phyloP scores from a whole-genome alignment of 1,139 yeast species.

The Protomyces lactucae-debilis region DNA sequence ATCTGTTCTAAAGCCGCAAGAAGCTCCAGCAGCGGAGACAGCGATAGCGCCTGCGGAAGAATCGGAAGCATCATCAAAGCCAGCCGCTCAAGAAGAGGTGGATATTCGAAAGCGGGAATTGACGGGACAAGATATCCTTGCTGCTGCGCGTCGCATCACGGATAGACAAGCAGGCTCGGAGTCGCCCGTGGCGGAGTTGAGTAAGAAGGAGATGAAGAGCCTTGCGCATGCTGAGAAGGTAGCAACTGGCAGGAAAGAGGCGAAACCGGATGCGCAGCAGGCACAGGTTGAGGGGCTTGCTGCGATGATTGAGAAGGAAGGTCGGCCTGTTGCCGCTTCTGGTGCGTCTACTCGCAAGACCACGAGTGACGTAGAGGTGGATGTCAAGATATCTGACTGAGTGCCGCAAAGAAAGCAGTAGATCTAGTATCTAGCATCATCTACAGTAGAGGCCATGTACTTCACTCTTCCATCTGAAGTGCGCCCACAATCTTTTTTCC shows the following conservation, averaged over 20 bases:
- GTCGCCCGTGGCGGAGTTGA: background rate
- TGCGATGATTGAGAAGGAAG: background rate
- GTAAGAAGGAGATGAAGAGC: background rate
- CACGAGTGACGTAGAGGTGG: no score
- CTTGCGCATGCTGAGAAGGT: background rate
- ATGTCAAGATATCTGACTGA: no score
- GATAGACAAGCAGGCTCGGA: background rate
- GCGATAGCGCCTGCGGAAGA: no score
- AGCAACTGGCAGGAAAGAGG: background rate
- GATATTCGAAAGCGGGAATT: background rate
- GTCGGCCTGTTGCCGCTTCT: background rate
- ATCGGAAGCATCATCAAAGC: background rate
- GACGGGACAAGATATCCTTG: background rate
- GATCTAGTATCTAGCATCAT: no score
- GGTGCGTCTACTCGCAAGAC: no score
- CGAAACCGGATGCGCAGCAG: background rate
- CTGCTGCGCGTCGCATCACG: background rate
- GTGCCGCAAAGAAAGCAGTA: no score
- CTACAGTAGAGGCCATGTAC: no score
- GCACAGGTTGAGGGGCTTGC: background rate
- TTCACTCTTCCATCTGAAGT: background rate
- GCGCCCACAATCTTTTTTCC: background rate
- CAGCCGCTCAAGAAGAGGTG: background rate
- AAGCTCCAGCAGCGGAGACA: background rate
- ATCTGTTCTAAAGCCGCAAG: background rate